These are phyloP conservation scores for Primulina huaijiensis DNA, from an alignment of 257 asterid species.

Conservation along the genomic window DNA sequence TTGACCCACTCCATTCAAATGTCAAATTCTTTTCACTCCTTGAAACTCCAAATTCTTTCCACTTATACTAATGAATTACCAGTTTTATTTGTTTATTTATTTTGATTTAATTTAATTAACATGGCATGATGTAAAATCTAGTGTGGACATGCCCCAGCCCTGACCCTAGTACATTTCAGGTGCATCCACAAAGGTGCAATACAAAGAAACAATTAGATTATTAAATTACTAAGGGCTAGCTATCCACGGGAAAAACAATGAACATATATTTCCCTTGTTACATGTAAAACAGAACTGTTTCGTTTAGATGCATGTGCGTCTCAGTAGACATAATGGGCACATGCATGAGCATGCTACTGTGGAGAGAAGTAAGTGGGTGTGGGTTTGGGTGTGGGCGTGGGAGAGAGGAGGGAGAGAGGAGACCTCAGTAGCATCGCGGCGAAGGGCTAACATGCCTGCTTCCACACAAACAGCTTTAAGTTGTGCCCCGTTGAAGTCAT, in stretches of 20 bases:
- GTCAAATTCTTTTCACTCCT: not conserved
- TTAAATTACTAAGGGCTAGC: too few relatives aligned
- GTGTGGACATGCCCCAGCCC: too few relatives aligned
- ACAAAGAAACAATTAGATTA: too few relatives aligned
- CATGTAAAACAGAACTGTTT: too few relatives aligned
- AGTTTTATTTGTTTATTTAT: not conserved
- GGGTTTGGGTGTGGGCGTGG: not conserved
- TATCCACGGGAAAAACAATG: too few relatives aligned
- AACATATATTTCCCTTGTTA: too few relatives aligned
- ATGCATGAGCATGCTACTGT: not conserved
- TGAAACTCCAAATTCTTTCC: not conserved
- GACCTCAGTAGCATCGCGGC: conserved; percentile 99
- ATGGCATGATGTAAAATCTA: not conserved
- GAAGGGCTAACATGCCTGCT: conserved; percentile 97
- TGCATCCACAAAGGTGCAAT: too few relatives aligned
- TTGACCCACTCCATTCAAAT: not conserved
- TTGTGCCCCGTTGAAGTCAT: conserved; percentile 96
- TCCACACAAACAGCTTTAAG: conserved; percentile 96
- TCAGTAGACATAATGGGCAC: too few relatives aligned
- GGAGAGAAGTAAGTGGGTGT: not conserved
- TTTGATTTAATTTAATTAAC: too few relatives aligned
- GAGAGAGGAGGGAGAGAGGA: conserved; percentile 37
- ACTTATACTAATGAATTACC: not conserved
- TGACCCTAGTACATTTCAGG: too few relatives aligned
- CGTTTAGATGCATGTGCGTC: too few relatives aligned